phyloP scores from a whole-genome alignment of 371 early-diverging fungal genomes.

The Phascolomyces articulosus region DNA sequence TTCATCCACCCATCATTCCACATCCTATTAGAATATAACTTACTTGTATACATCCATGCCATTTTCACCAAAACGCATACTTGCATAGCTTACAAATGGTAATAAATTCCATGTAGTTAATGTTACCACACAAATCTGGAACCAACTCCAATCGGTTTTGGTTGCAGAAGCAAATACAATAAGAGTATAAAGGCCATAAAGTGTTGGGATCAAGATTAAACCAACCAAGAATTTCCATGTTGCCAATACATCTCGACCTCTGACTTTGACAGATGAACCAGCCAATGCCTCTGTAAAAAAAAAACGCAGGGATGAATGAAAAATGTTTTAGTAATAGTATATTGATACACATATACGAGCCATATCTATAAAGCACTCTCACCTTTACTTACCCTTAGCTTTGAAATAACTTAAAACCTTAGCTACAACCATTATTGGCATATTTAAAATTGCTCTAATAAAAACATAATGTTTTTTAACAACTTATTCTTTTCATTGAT shows the following conservation, averaged over 20 bases:
- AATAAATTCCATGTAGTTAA: slow-evolving; percentile 43
- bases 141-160: slow-evolving; percentile 26
- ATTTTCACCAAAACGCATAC: slow-evolving; percentile 80
- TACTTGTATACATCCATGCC: slow-evolving; percentile 80
- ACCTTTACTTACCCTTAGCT: slow-evolving; percentile 67
- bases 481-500: not conserved
- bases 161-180: slow-evolving; percentile 42
- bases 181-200: slow-evolving; percentile 71
- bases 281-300: slow-evolving; percentile 70
- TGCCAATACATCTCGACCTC: slow-evolving; percentile 88
- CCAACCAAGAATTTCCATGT: slow-evolving; percentile 91
- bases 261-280: slow-evolving; percentile 87
- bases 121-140: slow-evolving; percentile 12
- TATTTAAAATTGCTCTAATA: slow-evolving; percentile 66
- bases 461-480: no score
- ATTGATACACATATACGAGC: no score
- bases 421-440: slow-evolving; percentile 72
- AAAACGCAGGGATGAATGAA: no score
- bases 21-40: not conserved
- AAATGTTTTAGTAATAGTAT: no score
- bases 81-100: slow-evolving; percentile 71
- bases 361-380: no score
- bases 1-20: no score
- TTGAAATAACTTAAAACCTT: slow-evolving; percentile 69
- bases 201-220: slow-evolving; percentile 68